Conservation (phyloP, 2,329 filamentous ascomycete species). For the Aspergillus sp. region DNA sequence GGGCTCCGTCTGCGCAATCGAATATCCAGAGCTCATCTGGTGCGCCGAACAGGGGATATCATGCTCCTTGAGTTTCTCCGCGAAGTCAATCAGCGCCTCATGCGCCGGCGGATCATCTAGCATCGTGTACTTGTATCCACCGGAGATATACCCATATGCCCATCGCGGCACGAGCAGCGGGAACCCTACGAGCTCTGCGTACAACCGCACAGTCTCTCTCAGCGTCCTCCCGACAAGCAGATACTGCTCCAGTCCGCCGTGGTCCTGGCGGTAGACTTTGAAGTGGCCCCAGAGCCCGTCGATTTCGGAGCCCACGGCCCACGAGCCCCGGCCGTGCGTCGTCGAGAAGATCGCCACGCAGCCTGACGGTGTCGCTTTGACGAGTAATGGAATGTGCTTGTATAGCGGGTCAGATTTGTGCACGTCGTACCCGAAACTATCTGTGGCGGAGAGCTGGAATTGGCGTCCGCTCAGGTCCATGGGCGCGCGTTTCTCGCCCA, state of each 20-base stretch:
- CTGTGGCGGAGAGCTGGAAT: conserved; percentile 60
- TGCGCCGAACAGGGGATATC: conserved; percentile 64
- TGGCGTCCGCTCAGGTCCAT: conserved; percentile 62
- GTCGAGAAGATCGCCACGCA: conserved; percentile 62
- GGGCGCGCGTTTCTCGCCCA: conserved; percentile 64
- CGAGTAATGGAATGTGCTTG: conserved; percentile 65
- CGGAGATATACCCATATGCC: conserved; percentile 65
- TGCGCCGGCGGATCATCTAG: conserved; percentile 48
- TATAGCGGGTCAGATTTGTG: conserved; percentile 65
- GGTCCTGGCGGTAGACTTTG: conserved; percentile 65
- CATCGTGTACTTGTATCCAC: conserved; percentile 56
- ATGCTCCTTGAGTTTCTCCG: conserved; percentile 52
- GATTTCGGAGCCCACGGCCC: conserved; percentile 62
- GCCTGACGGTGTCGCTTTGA: conserved; percentile 57
- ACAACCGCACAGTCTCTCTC: conserved; percentile 56
- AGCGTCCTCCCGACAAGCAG: conserved; percentile 58
- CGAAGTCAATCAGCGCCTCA: conserved; percentile 54
- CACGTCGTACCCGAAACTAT: conserved; percentile 66
- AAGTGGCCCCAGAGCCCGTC: conserved; percentile 68
- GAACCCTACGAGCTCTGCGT: conserved; percentile 60
- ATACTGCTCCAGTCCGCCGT: conserved; percentile 65
- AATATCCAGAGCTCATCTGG: conserved; percentile 67
- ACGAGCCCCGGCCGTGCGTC: conserved; percentile 55
- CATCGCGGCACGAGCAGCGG: conserved; percentile 61
- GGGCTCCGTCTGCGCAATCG: conserved; percentile 56